Evolutionary conservation across 768 basidiomycete species (phyloP).

Genomic region (Auriculariales sp.): DNA sequence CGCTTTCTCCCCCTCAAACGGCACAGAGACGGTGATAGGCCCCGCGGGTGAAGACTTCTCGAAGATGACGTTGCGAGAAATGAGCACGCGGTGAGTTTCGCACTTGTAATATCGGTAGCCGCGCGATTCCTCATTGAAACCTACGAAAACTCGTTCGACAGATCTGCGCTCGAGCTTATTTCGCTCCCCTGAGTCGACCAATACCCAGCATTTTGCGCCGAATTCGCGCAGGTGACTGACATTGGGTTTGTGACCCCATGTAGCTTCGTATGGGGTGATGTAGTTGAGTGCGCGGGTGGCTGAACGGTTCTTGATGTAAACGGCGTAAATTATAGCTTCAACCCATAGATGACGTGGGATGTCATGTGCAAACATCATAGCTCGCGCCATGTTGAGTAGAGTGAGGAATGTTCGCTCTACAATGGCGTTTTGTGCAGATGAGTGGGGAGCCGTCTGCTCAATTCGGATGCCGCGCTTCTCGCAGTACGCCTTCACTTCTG

Average conservation of each 20-base stretch:
- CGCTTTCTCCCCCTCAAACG: conserved; percentile 1
- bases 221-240: conserved; percentile 12
- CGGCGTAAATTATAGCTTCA: not conserved
- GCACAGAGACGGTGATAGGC: not conserved
- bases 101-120: not conserved
- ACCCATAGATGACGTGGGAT: not conserved
- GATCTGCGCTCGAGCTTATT: not conserved
- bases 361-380: conserved; percentile 17
- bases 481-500: conserved; percentile 8
- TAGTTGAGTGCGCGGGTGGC: conserved; percentile 3
- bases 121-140: not conserved
- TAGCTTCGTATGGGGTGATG: conserved; percentile 13
- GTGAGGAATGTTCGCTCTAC: conserved; percentile 24
- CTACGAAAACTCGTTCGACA: not conserved
- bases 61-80: not conserved
- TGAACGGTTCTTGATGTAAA: conserved; percentile 8
- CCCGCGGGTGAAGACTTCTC: not conserved
- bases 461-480: conserved; percentile 6
- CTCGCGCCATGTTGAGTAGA: conserved; percentile 13
- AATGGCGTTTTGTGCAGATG: conserved; percentile 19
- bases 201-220: conserved; percentile 9
- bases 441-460: conserved; percentile 17
- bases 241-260: conserved; percentile 12
- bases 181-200: too few species aligned
- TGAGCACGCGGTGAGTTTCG: not conserved